Percentiles rank a stretch among this genome's conserved stretches.
Evolutionary conservation across 2,329 filamentous ascomycete species (phyloP).

Genomic region (Aspergillus sp.): DNA sequence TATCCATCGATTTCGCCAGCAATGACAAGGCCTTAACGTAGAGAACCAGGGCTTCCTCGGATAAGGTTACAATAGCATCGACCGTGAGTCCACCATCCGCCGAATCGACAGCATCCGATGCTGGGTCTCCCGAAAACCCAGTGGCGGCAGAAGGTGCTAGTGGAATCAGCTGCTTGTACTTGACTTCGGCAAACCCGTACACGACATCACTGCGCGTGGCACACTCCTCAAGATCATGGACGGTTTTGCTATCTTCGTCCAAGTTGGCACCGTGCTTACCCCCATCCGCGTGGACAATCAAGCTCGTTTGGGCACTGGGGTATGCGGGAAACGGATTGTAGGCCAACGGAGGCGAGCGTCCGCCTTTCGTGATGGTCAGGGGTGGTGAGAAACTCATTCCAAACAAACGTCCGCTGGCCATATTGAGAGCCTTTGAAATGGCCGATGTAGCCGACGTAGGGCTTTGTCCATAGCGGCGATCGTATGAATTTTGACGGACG

Average conservation of each 20-base stretch:
- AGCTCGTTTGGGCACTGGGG: slow-evolving; percentile 70
- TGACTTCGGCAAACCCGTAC: slow-evolving; percentile 96
- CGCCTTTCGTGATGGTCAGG: slow-evolving; percentile 47
- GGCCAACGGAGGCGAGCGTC: slow-evolving; percentile 48
- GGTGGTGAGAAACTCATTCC: slow-evolving; percentile 55
- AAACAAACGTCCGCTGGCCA: slow-evolving; percentile 70
- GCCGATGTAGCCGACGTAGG: slow-evolving; percentile 82
- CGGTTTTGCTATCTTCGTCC: slow-evolving; percentile 78
- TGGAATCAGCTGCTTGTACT: slow-evolving; percentile 95
- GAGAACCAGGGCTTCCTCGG: slow-evolving; percentile 90
- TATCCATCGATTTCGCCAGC: slow-evolving; percentile 91
- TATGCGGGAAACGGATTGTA: slow-evolving; percentile 80
- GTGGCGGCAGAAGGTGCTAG: slow-evolving; percentile 68
- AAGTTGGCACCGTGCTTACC: slow-evolving; percentile 61
- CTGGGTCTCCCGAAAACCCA: slow-evolving; percentile 33
- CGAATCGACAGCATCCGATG: slow-evolving; percentile 44
- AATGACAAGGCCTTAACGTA: slow-evolving; percentile 94
- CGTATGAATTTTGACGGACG: slow-evolving; percentile 77
- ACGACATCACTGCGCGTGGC: slow-evolving; percentile 94
- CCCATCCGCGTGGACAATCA: slow-evolving; percentile 65
- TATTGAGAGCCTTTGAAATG: slow-evolving; percentile 91
- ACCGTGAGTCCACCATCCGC: slow-evolving; percentile 79
- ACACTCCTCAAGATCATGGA: slow-evolving; percentile 84
- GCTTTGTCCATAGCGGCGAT: slow-evolving; percentile 72
- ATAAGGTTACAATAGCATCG: slow-evolving; percentile 82